Evolutionary conservation across 2,329 filamentous ascomycete genomes (phyloP).

Genomic region (Exutisphaerella laricina): DNA sequence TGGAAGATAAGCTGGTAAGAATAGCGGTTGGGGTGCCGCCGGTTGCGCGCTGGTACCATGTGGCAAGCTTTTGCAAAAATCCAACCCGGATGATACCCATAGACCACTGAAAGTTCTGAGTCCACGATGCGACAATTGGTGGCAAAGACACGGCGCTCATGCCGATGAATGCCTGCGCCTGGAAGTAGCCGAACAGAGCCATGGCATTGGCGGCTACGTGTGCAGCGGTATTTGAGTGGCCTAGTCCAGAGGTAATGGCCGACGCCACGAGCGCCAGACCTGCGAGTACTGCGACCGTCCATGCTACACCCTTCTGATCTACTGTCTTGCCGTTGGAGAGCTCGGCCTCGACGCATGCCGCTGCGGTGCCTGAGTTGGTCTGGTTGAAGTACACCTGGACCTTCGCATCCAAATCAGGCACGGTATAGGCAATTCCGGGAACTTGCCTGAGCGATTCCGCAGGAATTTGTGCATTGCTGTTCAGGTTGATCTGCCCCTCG

Average conservation of each 20-base stretch:
- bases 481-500: conserved; percentile 71
- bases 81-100: conserved; percentile 87
- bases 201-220: conserved; percentile 91
- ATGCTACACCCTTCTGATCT: conserved; percentile 80
- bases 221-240: conserved; percentile 88
- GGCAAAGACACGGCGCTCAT: conserved; percentile 76
- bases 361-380: conserved; percentile 55
- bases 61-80: conserved; percentile 85
- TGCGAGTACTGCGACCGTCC: conserved; percentile 82
- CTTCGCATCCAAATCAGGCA: conserved; percentile 85
- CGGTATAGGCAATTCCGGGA: conserved; percentile 77
- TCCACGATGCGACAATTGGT: conserved; percentile 87
- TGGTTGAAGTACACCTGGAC: conserved; percentile 77
- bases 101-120: conserved; percentile 96
- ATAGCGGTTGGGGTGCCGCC: conserved; percentile 77
- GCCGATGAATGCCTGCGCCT: conserved; percentile 85
- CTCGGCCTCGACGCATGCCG: conserved; percentile 82
- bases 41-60: conserved; percentile 93
- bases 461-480: conserved; percentile 61
- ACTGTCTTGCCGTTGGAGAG: conserved; percentile 92
- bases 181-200: conserved; percentile 92
- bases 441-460: conserved; percentile 57
- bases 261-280: conserved; percentile 78
- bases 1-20: conserved; percentile 65
- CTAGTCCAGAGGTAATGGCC: conserved; percentile 80